Conservation (phyloP, 345 rosid species). For the Streptanthus diversifolius region DNA sequence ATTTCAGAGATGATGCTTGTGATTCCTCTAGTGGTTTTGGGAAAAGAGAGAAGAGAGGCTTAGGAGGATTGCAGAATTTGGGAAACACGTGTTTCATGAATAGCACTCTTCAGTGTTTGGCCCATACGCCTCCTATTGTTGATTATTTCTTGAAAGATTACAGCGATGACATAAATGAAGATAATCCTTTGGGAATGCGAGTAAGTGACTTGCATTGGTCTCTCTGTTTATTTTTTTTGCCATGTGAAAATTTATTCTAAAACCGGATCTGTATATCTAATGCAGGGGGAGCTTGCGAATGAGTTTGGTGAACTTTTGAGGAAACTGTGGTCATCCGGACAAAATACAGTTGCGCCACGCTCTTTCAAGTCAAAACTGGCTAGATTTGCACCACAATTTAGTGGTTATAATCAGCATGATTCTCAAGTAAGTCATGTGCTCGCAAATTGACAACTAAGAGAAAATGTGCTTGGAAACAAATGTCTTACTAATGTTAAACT, state of each 20-base stretch:
- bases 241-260: neutral
- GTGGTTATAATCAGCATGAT: conserved; percentile 97
- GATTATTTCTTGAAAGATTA: conserved; percentile 85
- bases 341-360: conserved; percentile 63
- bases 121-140: conserved; percentile 76
- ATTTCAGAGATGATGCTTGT: conserved; percentile 40
- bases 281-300: conserved; percentile 91
- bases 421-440: conserved; percentile 65
- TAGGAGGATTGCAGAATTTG: conserved; percentile 87
- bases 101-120: conserved; percentile 88
- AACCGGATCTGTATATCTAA: conserved; percentile 15
- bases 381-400: conserved; percentile 92
- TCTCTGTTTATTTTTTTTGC: neutral
- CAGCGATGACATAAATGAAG: conserved; percentile 64
- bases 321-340: conserved; percentile 78
- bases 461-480: neutral
- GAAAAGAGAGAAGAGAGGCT: conserved; percentile 66
- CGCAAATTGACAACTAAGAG: neutral
- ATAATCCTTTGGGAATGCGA: conserved; percentile 87
- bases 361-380: conserved; percentile 76
- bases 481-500: neutral
- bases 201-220: conserved; percentile 46
- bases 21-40: conserved; percentile 39
- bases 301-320: conserved; percentile 86
- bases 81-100: conserved; percentile 99